Conservation (phyloP, 129 eudicot species). For the Solidago caesia region DNA sequence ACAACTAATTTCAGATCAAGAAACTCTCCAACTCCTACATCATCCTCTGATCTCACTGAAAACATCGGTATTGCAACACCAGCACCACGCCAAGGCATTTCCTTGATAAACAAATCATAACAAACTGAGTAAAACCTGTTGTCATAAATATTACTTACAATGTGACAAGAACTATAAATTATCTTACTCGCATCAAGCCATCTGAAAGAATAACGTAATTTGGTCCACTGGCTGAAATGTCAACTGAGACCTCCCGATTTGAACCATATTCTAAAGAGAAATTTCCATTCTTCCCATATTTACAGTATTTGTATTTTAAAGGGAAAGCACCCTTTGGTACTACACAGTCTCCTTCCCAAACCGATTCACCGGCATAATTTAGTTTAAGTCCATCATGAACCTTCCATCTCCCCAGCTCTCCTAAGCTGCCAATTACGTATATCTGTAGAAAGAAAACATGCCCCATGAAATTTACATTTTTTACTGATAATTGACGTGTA, state of each 20-base stretch:
- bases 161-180: not conserved
- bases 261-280: conserved; percentile 68
- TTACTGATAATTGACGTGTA: not conserved
- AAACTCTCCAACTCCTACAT: conserved; percentile 96
- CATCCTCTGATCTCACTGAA: conserved; percentile 87
- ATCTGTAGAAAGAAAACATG: conserved; percentile 47
- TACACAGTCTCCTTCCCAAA: conserved; percentile 78
- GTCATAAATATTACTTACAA: not conserved
- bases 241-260: conserved; percentile 68
- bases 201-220: conserved; percentile 74
- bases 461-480: conserved; percentile 3
- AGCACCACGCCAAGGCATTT: conserved; percentile 98
- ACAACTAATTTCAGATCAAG: conserved; percentile 92
- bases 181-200: conserved; percentile 92
- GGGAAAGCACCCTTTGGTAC: conserved; percentile 74
- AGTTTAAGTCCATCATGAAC: conserved; percentile 73
- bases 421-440: conserved; percentile 73
- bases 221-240: conserved; percentile 59
- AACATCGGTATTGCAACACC: conserved; percentile 98
- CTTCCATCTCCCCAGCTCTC: conserved; percentile 85
- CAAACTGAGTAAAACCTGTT: conserved; percentile 1
- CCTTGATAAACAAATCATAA: conserved; percentile 43
- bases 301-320: conserved; percentile 82
- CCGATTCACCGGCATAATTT: conserved; percentile 74
- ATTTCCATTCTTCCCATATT: conserved; percentile 51